Percentiles rank a stretch among this genome's conserved stretches.
These are phyloP conservation scores for Trichoderma virens DNA, from an alignment of 495 filamentous ascomycete species.

Conservation along the genomic window DNA sequence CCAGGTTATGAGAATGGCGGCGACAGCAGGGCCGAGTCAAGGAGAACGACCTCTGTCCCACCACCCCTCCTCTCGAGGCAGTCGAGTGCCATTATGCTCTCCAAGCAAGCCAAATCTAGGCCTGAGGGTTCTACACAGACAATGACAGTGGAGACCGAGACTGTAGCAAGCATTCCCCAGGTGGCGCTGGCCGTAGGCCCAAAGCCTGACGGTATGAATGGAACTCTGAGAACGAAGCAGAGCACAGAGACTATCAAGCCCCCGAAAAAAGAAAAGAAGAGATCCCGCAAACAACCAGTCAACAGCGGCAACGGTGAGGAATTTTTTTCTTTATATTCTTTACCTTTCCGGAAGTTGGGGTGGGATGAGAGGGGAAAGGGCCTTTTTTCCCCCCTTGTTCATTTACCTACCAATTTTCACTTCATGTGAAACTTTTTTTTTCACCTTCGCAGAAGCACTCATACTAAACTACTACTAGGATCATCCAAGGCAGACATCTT, in stretches of 20 bases:
- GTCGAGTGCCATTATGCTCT: constrained; percentile 30
- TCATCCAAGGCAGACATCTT: constrained; percentile 98
- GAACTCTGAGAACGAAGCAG: constrained; percentile 75
- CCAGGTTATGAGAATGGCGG: constrained; percentile 52
- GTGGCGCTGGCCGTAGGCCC: constrained; percentile 66
- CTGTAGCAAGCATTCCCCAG: constrained; percentile 84
- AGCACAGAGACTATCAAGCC: constrained; percentile 92
- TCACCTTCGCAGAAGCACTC: constrained; percentile 25
- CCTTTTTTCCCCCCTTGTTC: too few relatives aligned
- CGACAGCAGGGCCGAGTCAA: constrained; percentile 39
- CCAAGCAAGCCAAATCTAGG: constrained; percentile 47
- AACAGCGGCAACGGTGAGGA: constrained; percentile 65
- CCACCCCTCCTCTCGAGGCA: constrained; percentile 34
- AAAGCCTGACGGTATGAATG: constrained; percentile 55
- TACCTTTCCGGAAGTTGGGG: not conserved
- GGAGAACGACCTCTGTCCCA: constrained; percentile 27
- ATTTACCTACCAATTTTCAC: too few relatives aligned
- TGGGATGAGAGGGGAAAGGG: too few relatives aligned
- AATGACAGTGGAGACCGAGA: constrained; percentile 98
- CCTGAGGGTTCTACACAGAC: constrained; percentile 72
- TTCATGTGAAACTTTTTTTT: too few relatives aligned
- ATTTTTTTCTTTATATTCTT: constrained; percentile 18
- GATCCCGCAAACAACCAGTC: constrained; percentile 66
- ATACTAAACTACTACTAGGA: constrained; percentile 52
- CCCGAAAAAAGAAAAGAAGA: constrained; percentile 79